phyloP scores from a whole-genome alignment of 305 asterid species.

The Striga hermonthica region DNA sequence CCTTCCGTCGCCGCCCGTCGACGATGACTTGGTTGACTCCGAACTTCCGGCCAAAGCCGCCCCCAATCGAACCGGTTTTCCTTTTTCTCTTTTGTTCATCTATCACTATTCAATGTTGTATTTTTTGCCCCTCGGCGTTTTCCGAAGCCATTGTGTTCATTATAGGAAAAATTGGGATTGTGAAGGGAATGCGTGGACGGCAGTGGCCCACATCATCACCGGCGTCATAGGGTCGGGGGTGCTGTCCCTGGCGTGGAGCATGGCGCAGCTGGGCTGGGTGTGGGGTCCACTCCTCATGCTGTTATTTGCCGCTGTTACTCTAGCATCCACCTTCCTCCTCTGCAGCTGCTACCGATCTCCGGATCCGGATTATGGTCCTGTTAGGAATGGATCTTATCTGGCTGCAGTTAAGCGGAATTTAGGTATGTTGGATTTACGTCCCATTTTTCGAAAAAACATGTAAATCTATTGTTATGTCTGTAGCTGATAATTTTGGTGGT shows the following conservation, averaged over 20 bases:
- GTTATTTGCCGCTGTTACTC: slow-evolving; percentile 43
- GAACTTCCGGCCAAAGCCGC: slow-evolving; percentile 30
- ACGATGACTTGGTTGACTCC: slow-evolving; percentile 4
- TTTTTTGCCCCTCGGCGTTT: no score
- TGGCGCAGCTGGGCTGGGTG: slow-evolving; percentile 58
- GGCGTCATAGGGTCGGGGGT: slow-evolving; percentile 68
- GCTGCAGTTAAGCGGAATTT: slow-evolving; percentile 46
- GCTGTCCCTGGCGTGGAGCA: slow-evolving; percentile 61
- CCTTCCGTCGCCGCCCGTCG: slow-evolving; percentile 19
- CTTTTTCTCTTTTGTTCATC: neutral
- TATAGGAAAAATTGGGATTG: neutral
- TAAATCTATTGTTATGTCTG: no score
- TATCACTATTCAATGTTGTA: no score
- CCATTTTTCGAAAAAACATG: neutral
- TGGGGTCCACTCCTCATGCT: slow-evolving; percentile 50
- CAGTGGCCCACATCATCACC: slow-evolving; percentile 52
- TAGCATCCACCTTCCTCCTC: slow-evolving; percentile 42
- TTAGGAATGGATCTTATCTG: slow-evolving; percentile 42
- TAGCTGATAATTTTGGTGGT: no score
- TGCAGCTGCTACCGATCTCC: slow-evolving; percentile 49
- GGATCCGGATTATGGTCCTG: slow-evolving; percentile 39
- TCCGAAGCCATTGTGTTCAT: neutral
- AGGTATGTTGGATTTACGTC: slow-evolving; percentile 32
- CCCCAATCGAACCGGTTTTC: slow-evolving; percentile 35
- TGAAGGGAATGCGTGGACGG: slow-evolving; percentile 57